Evolutionary conservation across 75 land plant genomes (phyloP).

Genomic region (Pinus albicaulis): DNA sequence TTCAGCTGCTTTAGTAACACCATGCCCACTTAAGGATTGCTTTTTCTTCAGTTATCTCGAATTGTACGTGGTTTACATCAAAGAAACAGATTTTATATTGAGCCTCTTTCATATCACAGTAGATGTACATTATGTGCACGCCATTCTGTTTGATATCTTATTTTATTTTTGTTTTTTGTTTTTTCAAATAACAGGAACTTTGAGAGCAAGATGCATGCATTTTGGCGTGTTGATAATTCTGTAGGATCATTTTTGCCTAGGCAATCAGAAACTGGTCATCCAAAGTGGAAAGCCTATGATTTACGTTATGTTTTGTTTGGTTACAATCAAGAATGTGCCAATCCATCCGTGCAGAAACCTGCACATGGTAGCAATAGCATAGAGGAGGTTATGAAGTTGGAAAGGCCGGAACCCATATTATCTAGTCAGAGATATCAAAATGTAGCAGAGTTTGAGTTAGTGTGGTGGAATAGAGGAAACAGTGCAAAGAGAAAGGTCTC

Average conservation of each 20-base stretch:
- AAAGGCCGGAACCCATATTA: constrained; percentile 23
- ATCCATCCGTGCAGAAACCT: constrained; percentile 8
- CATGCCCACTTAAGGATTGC: constrained; percentile 76
- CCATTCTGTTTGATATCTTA: neutral
- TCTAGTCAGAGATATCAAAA: constrained; percentile 57
- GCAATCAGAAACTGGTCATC: constrained; percentile 21
- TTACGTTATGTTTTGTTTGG: constrained; percentile 57
- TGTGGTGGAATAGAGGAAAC: constrained; percentile 92
- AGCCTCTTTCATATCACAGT: neutral
- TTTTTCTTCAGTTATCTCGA: constrained; percentile 28
- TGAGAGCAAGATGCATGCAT: constrained; percentile 35
- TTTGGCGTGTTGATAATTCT: constrained; percentile 94
- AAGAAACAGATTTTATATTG: neutral
- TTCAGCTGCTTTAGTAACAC: constrained; percentile 57
- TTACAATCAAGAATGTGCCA: constrained; percentile 11
- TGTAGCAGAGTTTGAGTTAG: constrained; percentile 62
- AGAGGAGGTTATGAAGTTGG: constrained; percentile 14
- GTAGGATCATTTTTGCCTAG: constrained; percentile 76
- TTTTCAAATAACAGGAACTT: constrained; percentile 19
- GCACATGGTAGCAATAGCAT: neutral
- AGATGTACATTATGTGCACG: neutral
- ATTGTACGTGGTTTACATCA: constrained; percentile 28
- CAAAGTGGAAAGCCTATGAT: constrained; percentile 54
- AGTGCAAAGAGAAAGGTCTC: constrained; percentile 59
- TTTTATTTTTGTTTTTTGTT: neutral